Percentiles rank a stretch among this genome's conserved stretches.
These are phyloP conservation scores for Ascobolus immersus DNA, from an alignment of 495 filamentous ascomycete genomes.

Conservation along the genomic window DNA sequence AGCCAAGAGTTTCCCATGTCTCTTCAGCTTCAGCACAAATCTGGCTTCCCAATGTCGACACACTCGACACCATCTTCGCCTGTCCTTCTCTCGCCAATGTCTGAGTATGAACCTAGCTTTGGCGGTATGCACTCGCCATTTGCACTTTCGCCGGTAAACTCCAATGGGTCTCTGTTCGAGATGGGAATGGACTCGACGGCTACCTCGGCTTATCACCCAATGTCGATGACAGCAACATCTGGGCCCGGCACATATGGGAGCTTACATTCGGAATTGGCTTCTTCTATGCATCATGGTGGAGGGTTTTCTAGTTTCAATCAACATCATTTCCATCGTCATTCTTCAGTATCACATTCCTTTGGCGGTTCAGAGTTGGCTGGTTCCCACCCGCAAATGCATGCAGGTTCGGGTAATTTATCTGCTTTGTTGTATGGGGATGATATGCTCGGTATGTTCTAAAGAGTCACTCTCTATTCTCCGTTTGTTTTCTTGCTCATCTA, in stretches of 20 bases:
- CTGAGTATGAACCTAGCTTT: slow-evolving; percentile 14
- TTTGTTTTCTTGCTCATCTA: slow-evolving; percentile 11
- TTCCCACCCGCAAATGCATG: slow-evolving; percentile 15
- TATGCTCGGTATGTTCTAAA: slow-evolving; percentile 20
- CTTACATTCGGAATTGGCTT: slow-evolving; percentile 11
- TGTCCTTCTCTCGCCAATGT: slow-evolving; percentile 11
- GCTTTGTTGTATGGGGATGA: slow-evolving; percentile 23
- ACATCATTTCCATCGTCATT: slow-evolving; percentile 8
- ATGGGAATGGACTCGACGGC: slow-evolving; percentile 14
- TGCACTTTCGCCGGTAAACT: slow-evolving; percentile 12
- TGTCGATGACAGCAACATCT: slow-evolving; percentile 13
- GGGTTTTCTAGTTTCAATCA: slow-evolving; percentile 9
- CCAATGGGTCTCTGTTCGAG: slow-evolving; percentile 13
- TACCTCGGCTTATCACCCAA: slow-evolving; percentile 10
- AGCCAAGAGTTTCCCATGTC: slow-evolving; percentile 1
- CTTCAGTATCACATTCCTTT: no score
- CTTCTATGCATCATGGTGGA: slow-evolving; percentile 9
- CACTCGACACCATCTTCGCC: slow-evolving; percentile 19
- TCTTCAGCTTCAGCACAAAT: slow-evolving; percentile 11
- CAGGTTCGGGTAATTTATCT: slow-evolving; percentile 13
- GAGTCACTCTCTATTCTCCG: slow-evolving; percentile 10
- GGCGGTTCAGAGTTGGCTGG: slow-evolving; percentile 8
- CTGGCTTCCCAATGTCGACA: slow-evolving; percentile 15
- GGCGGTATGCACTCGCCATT: slow-evolving; percentile 15
- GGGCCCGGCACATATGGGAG: slow-evolving; percentile 12